phyloP scores from a whole-genome alignment of 371 early-diverging fungal genomes.

The Parasitella parasitica region DNA sequence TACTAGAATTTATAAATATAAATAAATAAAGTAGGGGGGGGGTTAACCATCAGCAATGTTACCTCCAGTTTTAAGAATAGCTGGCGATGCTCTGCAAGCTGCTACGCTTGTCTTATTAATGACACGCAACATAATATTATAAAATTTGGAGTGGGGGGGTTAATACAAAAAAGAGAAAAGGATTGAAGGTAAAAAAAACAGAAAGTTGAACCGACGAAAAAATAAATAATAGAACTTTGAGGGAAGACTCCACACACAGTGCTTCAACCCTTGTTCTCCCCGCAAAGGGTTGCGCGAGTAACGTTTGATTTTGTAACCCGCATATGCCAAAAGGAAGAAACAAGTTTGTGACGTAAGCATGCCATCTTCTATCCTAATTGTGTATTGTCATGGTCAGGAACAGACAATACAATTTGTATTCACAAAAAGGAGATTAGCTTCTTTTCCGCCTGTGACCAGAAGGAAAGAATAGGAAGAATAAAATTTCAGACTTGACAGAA shows the following conservation, averaged over 20 bases:
- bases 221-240: background rate
- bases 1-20: constrained; percentile 23
- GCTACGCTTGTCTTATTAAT: constrained; percentile 47
- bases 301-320: background rate
- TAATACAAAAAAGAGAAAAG: constrained; percentile 10
- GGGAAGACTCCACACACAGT: background rate
- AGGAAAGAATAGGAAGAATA: background rate
- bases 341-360: background rate
- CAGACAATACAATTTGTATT: too few species aligned
- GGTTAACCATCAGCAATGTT: constrained; percentile 4
- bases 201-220: background rate
- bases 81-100: constrained; percentile 46
- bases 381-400: too few species aligned
- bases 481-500: background rate
- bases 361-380: too few species aligned
- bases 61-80: constrained; percentile 46
- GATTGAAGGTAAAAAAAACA: constrained; percentile 2
- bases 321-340: background rate
- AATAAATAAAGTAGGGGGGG: constrained; percentile 5
- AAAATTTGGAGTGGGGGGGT: constrained; percentile 34
- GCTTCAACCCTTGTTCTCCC: constrained; percentile 1
- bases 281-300: background rate
- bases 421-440: background rate
- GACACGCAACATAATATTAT: constrained; percentile 49
- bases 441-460: background rate